These are phyloP conservation scores for Cercospora canescens DNA, from an alignment of 2,329 filamentous ascomycete genomes.

Conservation along the genomic window DNA sequence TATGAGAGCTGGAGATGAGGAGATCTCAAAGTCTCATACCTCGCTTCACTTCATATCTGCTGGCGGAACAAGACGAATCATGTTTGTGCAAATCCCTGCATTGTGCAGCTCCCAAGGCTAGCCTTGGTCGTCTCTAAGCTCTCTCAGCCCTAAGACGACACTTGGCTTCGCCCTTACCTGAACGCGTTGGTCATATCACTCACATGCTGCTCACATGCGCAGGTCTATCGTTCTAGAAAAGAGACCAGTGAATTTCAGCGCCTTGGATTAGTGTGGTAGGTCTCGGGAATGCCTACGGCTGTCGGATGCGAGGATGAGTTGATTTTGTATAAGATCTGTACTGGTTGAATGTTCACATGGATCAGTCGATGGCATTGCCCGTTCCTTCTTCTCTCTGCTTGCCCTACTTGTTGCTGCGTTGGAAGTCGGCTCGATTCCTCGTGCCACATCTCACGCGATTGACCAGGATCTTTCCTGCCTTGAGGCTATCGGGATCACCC, in stretches of 20 bases:
- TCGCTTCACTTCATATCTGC: background rate
- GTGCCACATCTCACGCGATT: background rate
- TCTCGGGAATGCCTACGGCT: background rate
- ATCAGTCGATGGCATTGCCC: background rate
- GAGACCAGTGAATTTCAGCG: background rate
- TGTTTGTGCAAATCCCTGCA: background rate
- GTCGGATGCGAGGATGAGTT: background rate
- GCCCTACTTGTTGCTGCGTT: background rate
- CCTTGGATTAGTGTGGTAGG: background rate
- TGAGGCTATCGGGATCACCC: background rate
- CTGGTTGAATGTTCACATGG: background rate
- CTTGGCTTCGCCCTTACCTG: background rate
- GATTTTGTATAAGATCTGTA: background rate
- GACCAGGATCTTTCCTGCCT: background rate
- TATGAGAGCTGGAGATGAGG: background rate
- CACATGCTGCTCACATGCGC: background rate
- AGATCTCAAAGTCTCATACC: background rate
- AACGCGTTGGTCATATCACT: background rate
- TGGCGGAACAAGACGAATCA: background rate
- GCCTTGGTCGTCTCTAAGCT: background rate
- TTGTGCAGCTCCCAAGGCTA: background rate
- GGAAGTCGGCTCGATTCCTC: background rate
- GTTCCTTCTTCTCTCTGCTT: background rate
- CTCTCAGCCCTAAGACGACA: background rate
- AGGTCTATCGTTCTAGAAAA: background rate